Conservation (phyloP, 2,329 filamentous ascomycete genomes). For the Neonectria magnoliae region DNA sequence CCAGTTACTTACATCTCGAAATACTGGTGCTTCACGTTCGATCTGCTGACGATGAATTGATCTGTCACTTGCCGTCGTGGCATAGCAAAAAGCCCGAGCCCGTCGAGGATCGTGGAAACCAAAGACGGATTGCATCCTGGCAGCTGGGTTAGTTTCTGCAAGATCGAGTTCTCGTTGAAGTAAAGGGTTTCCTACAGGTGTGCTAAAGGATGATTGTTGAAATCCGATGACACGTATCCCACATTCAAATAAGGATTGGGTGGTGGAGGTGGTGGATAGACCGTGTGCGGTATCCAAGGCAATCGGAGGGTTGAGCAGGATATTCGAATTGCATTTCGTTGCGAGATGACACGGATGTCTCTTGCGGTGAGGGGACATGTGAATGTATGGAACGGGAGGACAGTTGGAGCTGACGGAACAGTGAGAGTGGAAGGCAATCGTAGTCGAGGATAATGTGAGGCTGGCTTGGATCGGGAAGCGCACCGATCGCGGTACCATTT, state of each 20-base stretch:
- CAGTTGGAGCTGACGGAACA: slow-evolving; percentile 89
- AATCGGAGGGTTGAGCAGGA: slow-evolving; percentile 88
- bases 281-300: slow-evolving; percentile 83
- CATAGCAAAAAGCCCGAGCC: slow-evolving; percentile 92
- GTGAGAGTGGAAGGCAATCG: slow-evolving; percentile 77
- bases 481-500: slow-evolving; percentile 90
- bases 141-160: neutral
- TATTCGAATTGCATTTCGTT: slow-evolving; percentile 92
- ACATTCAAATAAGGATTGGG: slow-evolving; percentile 87
- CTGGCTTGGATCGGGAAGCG: slow-evolving; percentile 65
- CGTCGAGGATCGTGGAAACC: slow-evolving; percentile 81
- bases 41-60: slow-evolving; percentile 93
- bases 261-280: slow-evolving; percentile 86
- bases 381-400: slow-evolving; percentile 97
- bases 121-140: slow-evolving; percentile 95
- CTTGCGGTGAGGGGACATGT: slow-evolving; percentile 92
- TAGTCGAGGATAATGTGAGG: slow-evolving; percentile 73
- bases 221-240: slow-evolving; percentile 97
- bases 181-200: slow-evolving; percentile 69
- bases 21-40: slow-evolving; percentile 89
- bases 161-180: neutral
- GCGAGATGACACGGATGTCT: slow-evolving; percentile 92
- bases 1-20: slow-evolving; percentile 90
- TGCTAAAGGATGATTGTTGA: slow-evolving; percentile 97
- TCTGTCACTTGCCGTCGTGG: slow-evolving; percentile 89